Conservation (phyloP, 2,329 filamentous ascomycete genomes). For the Grosmannia huntii region DNA sequence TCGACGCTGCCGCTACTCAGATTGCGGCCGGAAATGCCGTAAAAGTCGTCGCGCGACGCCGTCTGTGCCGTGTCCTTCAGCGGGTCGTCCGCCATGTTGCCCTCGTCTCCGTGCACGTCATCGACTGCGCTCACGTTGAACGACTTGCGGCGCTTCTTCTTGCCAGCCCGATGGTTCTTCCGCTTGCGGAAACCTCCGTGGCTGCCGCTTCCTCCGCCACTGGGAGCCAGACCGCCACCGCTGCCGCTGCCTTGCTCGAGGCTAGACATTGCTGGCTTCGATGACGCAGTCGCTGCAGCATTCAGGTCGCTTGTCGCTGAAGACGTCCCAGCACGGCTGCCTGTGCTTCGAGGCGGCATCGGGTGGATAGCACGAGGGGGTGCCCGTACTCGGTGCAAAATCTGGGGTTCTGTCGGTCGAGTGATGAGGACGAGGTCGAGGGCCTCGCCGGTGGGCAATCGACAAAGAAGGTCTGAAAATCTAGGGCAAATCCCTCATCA, state of each 20-base stretch:
- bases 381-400: background rate
- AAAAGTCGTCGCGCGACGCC: constrained; percentile 28
- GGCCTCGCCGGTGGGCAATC: too few relatives aligned
- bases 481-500: background rate
- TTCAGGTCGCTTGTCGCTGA: background rate
- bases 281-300: background rate
- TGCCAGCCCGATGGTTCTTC: constrained; percentile 63
- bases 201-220: background rate
- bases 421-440: too few relatives aligned
- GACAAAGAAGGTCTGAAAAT: background rate
- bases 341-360: background rate
- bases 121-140: constrained; percentile 31
- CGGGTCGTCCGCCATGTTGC: constrained; percentile 35
- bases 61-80: constrained; percentile 15
- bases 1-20: constrained; percentile 78
- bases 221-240: background rate
- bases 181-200: constrained; percentile 35
- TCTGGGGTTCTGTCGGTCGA: background rate
- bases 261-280: background rate
- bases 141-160: constrained; percentile 70
- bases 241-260: background rate
- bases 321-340: background rate
- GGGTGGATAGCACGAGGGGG: background rate
- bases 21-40: constrained; percentile 39
- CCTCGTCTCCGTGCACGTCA: constrained; percentile 1